phyloP scores from a whole-genome alignment of 177 flowering plant species.

The Vitis hybrid region DNA sequence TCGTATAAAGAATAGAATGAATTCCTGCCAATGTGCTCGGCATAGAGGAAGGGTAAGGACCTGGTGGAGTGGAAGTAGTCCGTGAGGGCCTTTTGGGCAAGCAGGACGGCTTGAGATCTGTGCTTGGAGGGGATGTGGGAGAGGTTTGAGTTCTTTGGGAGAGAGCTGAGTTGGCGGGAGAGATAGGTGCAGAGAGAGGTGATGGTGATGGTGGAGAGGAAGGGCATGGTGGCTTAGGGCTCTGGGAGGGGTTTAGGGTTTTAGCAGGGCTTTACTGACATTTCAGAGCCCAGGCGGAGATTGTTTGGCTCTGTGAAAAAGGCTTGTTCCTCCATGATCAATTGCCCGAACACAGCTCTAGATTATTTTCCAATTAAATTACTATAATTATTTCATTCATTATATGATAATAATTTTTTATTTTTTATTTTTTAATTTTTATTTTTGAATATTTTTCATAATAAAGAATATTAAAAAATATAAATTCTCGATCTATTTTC shows the following conservation, averaged over 20 bases:
- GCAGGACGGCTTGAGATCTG: conserved; percentile 31
- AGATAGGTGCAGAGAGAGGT: conserved; percentile 14
- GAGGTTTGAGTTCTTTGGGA: conserved; percentile 23
- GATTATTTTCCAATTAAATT: no score
- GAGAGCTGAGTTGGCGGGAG: conserved; percentile 25
- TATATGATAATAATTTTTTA: no score
- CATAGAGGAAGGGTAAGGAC: conserved; percentile 45
- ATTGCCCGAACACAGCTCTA: no score
- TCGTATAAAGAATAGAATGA: conserved; percentile 36
- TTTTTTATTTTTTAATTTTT: no score
- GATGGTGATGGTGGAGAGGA: conserved; percentile 10
- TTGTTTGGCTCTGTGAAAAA: no score
- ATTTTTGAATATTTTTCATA: no score
- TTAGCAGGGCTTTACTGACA: background rate
- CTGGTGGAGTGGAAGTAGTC: conserved; percentile 70
- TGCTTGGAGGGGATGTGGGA: conserved; percentile 31
- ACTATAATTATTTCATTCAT: no score
- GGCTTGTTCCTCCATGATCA: no score
- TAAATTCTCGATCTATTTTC: no score
- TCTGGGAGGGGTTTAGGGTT: background rate
- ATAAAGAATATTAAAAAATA: no score
- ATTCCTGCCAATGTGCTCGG: conserved; percentile 61
- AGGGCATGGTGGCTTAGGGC: background rate
- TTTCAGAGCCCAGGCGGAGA: no score
- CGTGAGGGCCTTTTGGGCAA: conserved; percentile 54